Evolutionary conservation across 2,329 filamentous ascomycete species (phyloP), one percentile per base, ranked within the genome.

Genomic region (Rhynchosporium agropyri): DNA sequence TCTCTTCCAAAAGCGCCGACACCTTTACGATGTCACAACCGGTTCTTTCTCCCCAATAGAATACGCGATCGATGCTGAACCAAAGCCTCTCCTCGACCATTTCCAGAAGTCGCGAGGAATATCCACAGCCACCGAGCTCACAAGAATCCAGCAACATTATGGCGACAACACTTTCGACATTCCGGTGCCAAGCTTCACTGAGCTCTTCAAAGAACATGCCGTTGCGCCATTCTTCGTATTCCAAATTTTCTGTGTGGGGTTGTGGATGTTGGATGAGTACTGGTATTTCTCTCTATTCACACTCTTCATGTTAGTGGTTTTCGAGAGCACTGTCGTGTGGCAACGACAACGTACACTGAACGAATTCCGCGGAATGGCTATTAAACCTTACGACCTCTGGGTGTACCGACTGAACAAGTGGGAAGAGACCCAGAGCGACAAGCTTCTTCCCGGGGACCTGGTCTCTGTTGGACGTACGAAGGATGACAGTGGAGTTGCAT

Each of bases 241-340:
- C 80, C 95, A 99, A 81, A 83, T 99, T 65, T 99, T 99, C 81
- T 99, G 96, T 72, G 95, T 99, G 63, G 96, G 95, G 15, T 81
- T 99, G 65, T 99, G 95, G 95, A 91, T 98, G 88, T 81, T 99
- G 74, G 95, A 99, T 74, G 96, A 99, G 79, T 99, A 98, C 79
- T 99, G 96, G 95, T 99, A 99, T 81, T 99, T 99, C 80, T 98
- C 95, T 65, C 85, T 99, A 26, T 99, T 99, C 78, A 99, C 96
- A 0, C 87, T 99, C 28, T 93, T 98, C 80, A 99, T 99, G 96
- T 86, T 99, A 61, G 92, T 99, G 69, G 89, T 87, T 63, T 99
- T 99, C 71, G 95, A 99, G 80, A 97, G 93, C 76, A 99, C 95
- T 2, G 96, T 99, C 43, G 96, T 99, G 15, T 99, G 95, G 96